Base-by-base conservation (phyloP, 495 filamentous ascomycete genomes). In the Aspergillus nidulans region DNA sequence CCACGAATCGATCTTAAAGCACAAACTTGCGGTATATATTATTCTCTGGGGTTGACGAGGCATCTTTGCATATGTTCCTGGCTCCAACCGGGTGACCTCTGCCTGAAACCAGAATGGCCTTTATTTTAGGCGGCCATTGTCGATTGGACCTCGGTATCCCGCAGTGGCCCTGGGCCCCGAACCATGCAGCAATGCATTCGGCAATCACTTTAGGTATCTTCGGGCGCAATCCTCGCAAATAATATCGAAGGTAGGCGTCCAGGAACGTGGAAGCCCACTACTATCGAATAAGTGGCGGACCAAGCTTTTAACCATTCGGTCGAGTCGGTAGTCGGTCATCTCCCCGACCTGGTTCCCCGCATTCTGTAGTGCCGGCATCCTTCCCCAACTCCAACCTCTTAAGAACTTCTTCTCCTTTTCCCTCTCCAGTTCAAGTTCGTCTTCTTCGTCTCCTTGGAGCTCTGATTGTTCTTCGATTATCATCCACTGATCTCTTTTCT, bases 121-220 rank as follows among this genome's bases (percentile, higher is more conserved):
- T n/a, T n/a, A n/a, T n/a, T n/a, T n/a, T n/a, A 13, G 4, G 30
- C 30, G 30, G 30, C 30, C 30, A 34, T 34, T 34, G 30, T 34
- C 5, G 5, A 26, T 8, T 26, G 38, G 18, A 53, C 51, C 51
- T 45, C 40, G 51, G 51, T 24, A 53, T 66, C 63, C 61, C 63
- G 59, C 60, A 63, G 58, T 60, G 57, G 52, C 61, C 55, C 62
- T 60, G 57, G 16, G 10, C 7, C 8, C 21, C 21, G 36, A 49
- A 20, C 45, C 45, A 19, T 6, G 45, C 18, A 4, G n/a, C 32
- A 13, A 30, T 18, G 12, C 20, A 46, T 46, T 16, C 12, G 23
- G 10, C 42, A 23, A 21, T 23, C 7, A 23, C 39, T 18, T 41
- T 16, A 6, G 39, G 39, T 18, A 6, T 2, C 30, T 7, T 5